Evolutionary conservation across 2,329 filamentous ascomycete genomes (phyloP), one percentile per base, ranked within the genome.

Genomic region (Neoscytalidium dimidiatum): DNA sequence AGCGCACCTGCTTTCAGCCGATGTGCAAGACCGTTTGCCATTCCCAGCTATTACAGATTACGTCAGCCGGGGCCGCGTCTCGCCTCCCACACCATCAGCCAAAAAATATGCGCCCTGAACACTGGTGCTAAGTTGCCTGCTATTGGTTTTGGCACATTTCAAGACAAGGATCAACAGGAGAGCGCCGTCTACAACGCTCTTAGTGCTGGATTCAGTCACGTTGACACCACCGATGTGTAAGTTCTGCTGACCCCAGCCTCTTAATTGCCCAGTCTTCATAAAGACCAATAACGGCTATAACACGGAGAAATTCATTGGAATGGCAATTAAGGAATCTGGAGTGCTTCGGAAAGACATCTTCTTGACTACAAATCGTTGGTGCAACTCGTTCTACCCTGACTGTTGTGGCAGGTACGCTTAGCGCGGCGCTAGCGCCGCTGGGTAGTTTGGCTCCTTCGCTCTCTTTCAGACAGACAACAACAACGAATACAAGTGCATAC

Each of bases 351-450:
- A 86, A 46, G 82, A 90, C 65, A 78, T 91, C 67, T 91, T 90
- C 76, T 81, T 91, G 68, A 88, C 86, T 1, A 88, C 86, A 8
- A 90, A 90, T 74, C 78, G 90, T 35, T 89, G 87, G 87, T 88
- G 88, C 77, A 88, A 86, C 74, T 82, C 78, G 69, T 74, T 44
- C 60, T 64, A 60, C 29, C 44, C 46, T 19, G 75, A 73, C 43
- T 9, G 43, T 46, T 8, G 43, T n/a, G n/a, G n/a, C n/a, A n/a
- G n/a, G n/a, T n/a, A n/a, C n/a, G n/a, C n/a, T n/a, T n/a, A n/a
- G n/a, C n/a, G n/a, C n/a, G n/a, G n/a, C n/a, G n/a, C n/a, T n/a
- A n/a, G n/a, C n/a, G n/a, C n/a, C n/a, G n/a, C n/a, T n/a, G n/a
- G n/a, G n/a, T n/a, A n/a, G n/a, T n/a, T n/a, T n/a, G n/a, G n/a